phyloP scores from a whole-genome alignment of 805 yeast genomes.

The Trichomonascus vanleenenianus region DNA sequence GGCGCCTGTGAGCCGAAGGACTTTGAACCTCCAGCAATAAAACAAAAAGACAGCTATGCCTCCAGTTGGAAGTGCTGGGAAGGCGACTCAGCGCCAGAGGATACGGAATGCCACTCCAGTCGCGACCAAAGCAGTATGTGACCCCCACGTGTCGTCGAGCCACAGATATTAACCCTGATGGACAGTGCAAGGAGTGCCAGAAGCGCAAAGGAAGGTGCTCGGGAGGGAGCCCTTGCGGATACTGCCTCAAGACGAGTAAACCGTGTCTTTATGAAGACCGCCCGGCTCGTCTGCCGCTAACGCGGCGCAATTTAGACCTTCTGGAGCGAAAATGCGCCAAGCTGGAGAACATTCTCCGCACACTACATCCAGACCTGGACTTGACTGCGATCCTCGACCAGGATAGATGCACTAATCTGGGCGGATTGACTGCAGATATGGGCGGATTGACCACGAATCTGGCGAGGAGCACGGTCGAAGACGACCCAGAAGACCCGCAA shows the following conservation, averaged over 20 bases:
- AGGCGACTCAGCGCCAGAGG: too few species aligned
- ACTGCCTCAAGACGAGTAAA: constrained; percentile 7
- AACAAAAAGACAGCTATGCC: too few species aligned
- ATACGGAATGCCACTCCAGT: background rate
- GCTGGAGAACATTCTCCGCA: constrained; percentile 36
- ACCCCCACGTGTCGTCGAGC: background rate
- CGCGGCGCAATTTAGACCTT: constrained; percentile 40
- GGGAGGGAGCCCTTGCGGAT: constrained; percentile 7
- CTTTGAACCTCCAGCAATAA: too few species aligned
- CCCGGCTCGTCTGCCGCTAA: constrained; percentile 9
- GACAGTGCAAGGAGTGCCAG: constrained; percentile 4
- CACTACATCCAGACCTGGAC: constrained; percentile 36
- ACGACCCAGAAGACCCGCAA: constrained; percentile 32
- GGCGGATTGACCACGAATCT: background rate
- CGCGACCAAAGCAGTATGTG: background rate
- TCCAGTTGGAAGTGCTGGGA: too few species aligned
- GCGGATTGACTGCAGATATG: too few species aligned
- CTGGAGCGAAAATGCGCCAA: constrained; percentile 33
- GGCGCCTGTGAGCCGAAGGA: too few species aligned
- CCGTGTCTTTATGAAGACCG: constrained; percentile 11
- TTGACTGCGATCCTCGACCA: constrained; percentile 23
- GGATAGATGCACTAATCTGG: too few species aligned
- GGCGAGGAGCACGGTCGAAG: constrained; percentile 24
- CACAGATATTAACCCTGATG: background rate
- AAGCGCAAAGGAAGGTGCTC: constrained; percentile 7